Conservation (phyloP, 345 rosid species). For the Gossypium rotundifolium region DNA sequence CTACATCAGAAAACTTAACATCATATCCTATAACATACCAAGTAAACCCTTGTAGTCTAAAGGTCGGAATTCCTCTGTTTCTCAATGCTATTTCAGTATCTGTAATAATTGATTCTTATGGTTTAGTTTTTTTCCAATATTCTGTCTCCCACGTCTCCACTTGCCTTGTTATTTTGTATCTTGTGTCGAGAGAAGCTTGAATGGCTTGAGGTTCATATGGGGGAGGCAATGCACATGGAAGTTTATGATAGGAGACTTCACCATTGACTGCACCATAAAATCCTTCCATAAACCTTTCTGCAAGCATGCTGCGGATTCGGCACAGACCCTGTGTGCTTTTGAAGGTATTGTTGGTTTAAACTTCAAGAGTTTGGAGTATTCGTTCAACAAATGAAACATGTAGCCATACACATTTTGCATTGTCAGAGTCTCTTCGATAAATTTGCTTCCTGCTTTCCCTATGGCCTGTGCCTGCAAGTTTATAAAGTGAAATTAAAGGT, state of each 20-base stretch:
- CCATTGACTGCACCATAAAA: conserved; percentile 47
- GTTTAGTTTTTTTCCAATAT: conserved; percentile 23
- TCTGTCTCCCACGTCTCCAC: conserved; percentile 50
- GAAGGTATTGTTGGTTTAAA: conserved; percentile 38
- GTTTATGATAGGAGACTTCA: conserved; percentile 31
- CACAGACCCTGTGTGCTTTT: conserved; percentile 32
- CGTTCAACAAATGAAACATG: conserved; percentile 44
- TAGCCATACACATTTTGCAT: conserved; percentile 54
- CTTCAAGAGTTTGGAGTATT: conserved; percentile 44
- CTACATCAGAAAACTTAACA: neutral
- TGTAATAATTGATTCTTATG: neutral
- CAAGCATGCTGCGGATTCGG: conserved; percentile 38
- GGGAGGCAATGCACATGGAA: conserved; percentile 44
- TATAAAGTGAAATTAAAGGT: neutral
- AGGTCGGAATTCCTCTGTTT: neutral
- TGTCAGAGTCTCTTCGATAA: conserved; percentile 31
- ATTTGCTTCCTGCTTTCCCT: conserved; percentile 45
- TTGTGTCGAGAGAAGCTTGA: conserved; percentile 26
- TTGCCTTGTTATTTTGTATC: conserved; percentile 29
- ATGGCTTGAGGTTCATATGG: conserved; percentile 34
- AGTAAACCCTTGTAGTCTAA: neutral
- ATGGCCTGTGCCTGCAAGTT: conserved; percentile 38
- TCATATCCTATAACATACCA: neutral
- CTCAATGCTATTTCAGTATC: neutral
- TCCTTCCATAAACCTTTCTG: conserved; percentile 26